These are phyloP conservation scores for Suillus luteus DNA, from an alignment of 768 basidiomycete genomes.

Conservation along the genomic window DNA sequence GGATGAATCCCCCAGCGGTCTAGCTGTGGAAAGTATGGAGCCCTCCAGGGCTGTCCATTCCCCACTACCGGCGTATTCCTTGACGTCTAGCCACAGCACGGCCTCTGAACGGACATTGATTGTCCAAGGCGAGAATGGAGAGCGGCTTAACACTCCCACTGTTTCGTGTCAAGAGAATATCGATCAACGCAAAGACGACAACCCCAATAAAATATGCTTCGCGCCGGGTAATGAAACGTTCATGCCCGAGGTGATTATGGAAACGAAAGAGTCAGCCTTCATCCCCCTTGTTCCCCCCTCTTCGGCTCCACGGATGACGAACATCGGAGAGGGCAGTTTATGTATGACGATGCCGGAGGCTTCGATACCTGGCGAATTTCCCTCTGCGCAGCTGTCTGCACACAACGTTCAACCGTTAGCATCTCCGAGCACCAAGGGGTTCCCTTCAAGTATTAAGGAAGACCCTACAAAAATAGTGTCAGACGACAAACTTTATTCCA, in stretches of 20 bases:
- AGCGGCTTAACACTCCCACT: neutral
- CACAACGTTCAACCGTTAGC: neutral
- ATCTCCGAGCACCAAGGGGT: neutral
- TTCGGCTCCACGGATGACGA: constrained; percentile 1
- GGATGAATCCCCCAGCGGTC: neutral
- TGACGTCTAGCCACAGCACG: neutral
- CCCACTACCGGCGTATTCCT: neutral
- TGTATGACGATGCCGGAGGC: constrained; percentile 1
- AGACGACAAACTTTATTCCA: neutral
- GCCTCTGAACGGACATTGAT: neutral
- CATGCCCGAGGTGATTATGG: constrained; percentile 7
- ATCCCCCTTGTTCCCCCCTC: neutral
- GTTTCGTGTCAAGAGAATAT: neutral
- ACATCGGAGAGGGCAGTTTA: neutral
- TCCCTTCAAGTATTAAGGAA: neutral
- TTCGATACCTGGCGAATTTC: neutral
- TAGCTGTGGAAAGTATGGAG: neutral
- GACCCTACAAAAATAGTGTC: neutral
- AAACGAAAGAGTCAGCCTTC: neutral
- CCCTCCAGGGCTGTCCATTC: neutral
- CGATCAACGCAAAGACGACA: constrained; percentile 2
- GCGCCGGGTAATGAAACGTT: neutral
- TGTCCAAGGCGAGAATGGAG: neutral
- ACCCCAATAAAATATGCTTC: neutral
- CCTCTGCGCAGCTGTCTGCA: neutral